Evolutionary conservation across 352 stramenopile species (phyloP).

Genomic region (Globisporangium viniferum): DNA sequence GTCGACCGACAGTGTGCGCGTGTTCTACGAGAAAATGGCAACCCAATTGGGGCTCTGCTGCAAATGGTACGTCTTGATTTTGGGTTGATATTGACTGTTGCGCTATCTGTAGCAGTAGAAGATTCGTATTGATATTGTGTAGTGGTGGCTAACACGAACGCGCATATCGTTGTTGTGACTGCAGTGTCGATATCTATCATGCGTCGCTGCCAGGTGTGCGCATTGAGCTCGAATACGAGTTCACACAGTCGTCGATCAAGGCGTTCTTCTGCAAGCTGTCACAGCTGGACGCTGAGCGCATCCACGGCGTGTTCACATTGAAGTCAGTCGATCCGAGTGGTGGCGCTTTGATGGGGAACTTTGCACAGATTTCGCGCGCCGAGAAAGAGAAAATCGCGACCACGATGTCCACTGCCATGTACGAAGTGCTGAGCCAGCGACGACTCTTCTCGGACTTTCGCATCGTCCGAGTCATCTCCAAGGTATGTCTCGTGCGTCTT

Average conservation of each 20-base stretch:
- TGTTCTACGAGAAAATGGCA: constrained; percentile 75
- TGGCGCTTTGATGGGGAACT: not conserved
- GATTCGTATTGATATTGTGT: not conserved
- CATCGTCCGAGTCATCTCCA: constrained; percentile 70
- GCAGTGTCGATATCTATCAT: constrained; percentile 85
- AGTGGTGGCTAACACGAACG: not conserved
- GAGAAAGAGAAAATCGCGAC: constrained; percentile 27
- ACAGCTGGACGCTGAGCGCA: constrained; percentile 63
- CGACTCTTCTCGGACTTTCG: constrained; percentile 81
- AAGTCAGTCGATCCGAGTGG: constrained; percentile 7
- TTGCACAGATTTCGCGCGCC: not conserved
- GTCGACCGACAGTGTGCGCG: constrained; percentile 58
- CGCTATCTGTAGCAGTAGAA: not conserved
- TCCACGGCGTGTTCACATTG: constrained; percentile 49
- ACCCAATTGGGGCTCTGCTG: constrained; percentile 53
- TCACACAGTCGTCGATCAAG: constrained; percentile 64
- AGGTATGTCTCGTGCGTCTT: constrained; percentile 22
- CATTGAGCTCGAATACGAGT: constrained; percentile 75
- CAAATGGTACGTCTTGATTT: constrained; percentile 47
- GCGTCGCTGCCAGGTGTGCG: constrained; percentile 66
- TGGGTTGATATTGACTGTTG: not conserved
- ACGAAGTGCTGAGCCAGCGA: constrained; percentile 75
- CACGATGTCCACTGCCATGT: constrained; percentile 47
- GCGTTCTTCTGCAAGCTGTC: constrained; percentile 77
- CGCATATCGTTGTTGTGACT: not conserved